Conservation (phyloP, 2,329 filamentous ascomycete genomes). For the Blastomyces silverae region DNA sequence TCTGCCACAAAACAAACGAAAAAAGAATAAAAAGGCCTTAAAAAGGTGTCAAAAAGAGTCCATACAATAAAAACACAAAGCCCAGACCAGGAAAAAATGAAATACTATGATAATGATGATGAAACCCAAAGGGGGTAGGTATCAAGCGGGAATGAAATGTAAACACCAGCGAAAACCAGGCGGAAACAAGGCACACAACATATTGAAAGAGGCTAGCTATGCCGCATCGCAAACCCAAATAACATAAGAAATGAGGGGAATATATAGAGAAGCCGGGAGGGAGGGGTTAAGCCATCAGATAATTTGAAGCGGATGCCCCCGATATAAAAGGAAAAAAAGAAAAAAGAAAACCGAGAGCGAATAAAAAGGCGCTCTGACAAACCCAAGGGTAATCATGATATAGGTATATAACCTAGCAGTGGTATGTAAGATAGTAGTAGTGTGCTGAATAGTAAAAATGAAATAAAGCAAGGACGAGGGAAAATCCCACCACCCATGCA, state of each 20-base stretch:
- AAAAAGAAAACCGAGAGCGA: not conserved
- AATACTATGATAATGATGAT: not conserved
- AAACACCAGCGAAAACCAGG: not conserved
- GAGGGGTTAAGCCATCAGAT: not conserved
- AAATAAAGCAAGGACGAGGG: not conserved
- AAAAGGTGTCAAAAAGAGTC: not conserved
- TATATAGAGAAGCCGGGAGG: not conserved
- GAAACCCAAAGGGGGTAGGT: not conserved
- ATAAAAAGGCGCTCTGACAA: not conserved
- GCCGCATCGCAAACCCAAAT: not conserved
- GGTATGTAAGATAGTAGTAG: not conserved
- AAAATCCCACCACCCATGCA: not conserved
- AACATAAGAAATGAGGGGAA: not conserved
- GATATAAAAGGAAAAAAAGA: not conserved
- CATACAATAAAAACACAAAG: not conserved
- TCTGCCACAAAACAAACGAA: not conserved
- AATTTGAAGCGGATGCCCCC: not conserved
- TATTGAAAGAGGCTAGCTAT: not conserved
- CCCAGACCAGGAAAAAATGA: not conserved
- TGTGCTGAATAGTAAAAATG: not conserved
- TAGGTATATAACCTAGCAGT: not conserved
- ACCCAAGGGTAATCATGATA: not conserved
- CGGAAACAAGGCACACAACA: no score
- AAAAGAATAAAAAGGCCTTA: not conserved
- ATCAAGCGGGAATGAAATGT: not conserved